Percentiles rank a stretch among this genome's conserved stretches.
Evolutionary conservation across 2,329 filamentous ascomycete species (phyloP).

Genomic region (Magnaporthiopsis rhizophila): DNA sequence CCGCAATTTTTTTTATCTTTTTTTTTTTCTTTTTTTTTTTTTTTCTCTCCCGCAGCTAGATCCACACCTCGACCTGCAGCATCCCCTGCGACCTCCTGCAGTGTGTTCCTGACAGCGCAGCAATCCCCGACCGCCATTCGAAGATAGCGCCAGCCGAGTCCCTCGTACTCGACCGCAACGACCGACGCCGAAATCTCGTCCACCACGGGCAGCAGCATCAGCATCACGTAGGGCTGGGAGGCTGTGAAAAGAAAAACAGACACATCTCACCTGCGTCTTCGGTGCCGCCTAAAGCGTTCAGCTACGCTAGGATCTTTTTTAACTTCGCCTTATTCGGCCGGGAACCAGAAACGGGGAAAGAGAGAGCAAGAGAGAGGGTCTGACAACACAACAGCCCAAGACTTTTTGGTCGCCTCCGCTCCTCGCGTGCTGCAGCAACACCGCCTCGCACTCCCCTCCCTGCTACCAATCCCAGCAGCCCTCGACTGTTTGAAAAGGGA

Average conservation of each 20-base stretch:
- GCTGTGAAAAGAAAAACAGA: neutral
- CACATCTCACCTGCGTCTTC: neutral
- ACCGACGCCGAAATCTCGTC: neutral
- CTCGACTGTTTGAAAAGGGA: no score
- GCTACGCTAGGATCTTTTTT: neutral
- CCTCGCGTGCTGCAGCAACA: no score
- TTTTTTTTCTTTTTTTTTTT: neutral
- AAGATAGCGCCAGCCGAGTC: neutral
- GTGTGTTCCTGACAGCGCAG: constrained; percentile 5
- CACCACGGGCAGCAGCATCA: no score
- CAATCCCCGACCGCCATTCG: neutral
- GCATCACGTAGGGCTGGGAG: neutral
- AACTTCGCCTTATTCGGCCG: no score
- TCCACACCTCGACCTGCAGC: constrained; percentile 4
- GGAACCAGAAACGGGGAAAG: no score
- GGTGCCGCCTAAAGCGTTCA: constrained; percentile 3
- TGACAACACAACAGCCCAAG: no score
- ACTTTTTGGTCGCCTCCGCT: no score
- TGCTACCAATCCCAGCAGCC: no score
- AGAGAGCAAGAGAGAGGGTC: no score
- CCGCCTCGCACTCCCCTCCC: no score
- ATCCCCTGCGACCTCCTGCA: neutral
- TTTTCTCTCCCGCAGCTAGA: neutral
- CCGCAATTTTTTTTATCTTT: neutral
- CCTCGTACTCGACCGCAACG: neutral